These are phyloP conservation scores for Graphiopsis chlorocephala DNA, from an alignment of 2,329 filamentous ascomycete genomes.

Conservation along the genomic window DNA sequence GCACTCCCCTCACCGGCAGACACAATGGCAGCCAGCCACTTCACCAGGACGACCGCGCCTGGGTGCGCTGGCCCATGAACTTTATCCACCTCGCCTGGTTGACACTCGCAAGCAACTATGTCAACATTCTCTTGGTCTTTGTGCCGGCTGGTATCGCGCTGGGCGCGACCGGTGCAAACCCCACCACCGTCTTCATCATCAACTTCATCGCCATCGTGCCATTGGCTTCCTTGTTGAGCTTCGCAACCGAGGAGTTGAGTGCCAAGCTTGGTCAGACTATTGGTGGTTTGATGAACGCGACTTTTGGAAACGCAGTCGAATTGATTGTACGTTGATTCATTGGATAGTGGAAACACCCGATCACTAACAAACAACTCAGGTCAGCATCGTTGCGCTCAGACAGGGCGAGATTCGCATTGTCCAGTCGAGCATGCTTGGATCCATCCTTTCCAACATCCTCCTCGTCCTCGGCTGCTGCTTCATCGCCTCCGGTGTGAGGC, in stretches of 20 bases:
- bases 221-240: conserved; percentile 80
- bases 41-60: conserved; percentile 31
- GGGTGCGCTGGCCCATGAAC: conserved; percentile 32
- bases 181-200: conserved; percentile 69
- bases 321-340: conserved; percentile 39
- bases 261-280: conserved; percentile 74
- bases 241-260: conserved; percentile 87
- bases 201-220: conserved; percentile 95
- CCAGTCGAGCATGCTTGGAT: conserved; percentile 96
- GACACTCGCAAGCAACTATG: conserved; percentile 52
- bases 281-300: conserved; percentile 84
- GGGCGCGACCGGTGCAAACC: conserved; percentile 60
- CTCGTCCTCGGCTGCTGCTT: conserved; percentile 63
- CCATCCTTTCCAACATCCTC: conserved; percentile 89
- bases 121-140: conserved; percentile 69
- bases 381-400: conserved; percentile 85
- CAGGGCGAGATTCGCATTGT: conserved; percentile 90
- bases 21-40: conserved; percentile 17
- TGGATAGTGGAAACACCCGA: background rate
- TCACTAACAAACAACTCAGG: conserved; percentile 48
- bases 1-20: conserved; percentile 28
- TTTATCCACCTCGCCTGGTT: conserved; percentile 40
- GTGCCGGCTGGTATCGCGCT: conserved; percentile 71
- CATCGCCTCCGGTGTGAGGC: conserved; percentile 47
- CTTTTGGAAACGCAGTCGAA: conserved; percentile 65